Conservation (phyloP, 148 eudicot species). For the Dysphania ambrosioides region DNA sequence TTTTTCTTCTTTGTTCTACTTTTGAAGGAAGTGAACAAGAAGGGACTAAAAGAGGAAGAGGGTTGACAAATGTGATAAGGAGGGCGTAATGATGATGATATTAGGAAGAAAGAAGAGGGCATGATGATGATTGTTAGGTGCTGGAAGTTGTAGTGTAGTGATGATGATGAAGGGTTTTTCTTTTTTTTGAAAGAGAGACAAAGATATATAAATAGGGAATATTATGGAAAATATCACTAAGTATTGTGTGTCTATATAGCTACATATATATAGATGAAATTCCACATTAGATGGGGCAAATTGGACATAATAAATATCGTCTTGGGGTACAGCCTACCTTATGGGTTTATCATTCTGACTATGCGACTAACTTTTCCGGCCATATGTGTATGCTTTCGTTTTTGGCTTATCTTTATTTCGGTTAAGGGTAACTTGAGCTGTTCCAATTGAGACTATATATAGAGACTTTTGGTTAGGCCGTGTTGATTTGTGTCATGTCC, state of each 20-base stretch:
- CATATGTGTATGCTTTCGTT: neutral
- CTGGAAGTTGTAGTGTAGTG: conserved; percentile 7
- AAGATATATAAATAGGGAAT: neutral
- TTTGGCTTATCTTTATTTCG: neutral
- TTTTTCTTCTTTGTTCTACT: conserved; percentile 11
- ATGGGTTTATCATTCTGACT: conserved; percentile 17
- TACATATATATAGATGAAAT: conserved; percentile 17
- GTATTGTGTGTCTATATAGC: conserved; percentile 10
- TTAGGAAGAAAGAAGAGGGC: conserved; percentile 21
- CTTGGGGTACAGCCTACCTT: conserved; percentile 19
- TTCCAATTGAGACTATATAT: too few species aligned
- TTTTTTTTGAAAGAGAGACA: neutral
- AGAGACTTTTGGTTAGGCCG: too few species aligned
- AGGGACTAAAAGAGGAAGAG: conserved; percentile 1
- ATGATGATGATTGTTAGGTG: conserved; percentile 28
- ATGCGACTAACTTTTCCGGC: conserved; percentile 8
- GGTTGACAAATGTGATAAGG: conserved; percentile 18
- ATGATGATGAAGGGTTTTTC: conserved; percentile 22
- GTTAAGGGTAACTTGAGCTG: too few species aligned
- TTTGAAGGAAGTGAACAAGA: conserved; percentile 5
- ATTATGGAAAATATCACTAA: neutral
- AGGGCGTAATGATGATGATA: conserved; percentile 25
- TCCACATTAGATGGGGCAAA: conserved; percentile 21
- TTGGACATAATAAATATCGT: conserved; percentile 29
- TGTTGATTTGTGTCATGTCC: too few species aligned